Evolutionary conservation across 768 basidiomycete species (phyloP), one percentile per base, ranked within the genome.

Genomic region (Suillus variegatus): DNA sequence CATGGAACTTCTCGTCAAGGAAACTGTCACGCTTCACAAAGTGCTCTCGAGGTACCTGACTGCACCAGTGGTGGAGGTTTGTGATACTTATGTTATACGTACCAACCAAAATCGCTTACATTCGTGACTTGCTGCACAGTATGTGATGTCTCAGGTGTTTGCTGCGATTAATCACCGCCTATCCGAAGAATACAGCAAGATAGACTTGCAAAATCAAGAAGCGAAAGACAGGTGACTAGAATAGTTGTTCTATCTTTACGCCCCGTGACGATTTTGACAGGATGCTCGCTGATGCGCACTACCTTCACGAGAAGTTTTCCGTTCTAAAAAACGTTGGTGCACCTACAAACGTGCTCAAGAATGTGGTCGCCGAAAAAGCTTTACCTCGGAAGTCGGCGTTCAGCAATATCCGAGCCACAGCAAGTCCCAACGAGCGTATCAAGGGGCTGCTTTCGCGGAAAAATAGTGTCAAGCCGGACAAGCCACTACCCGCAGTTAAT

Each of bases 121-220:
- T 43, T 68, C 61, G 52, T 71, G 64, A 63, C 70, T 64, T 55
- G 64, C 65, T 66, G 62, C 67, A 28, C 74, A 97, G 93, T 86
- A 86, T 75, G 94, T 99, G 74, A 96, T 98, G 93, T 87, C 89
- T 43, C 94, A 98, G 74, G 97, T 99, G 16, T 90, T 98, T 66
- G 92, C 92, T 22, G 90, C 94, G 16, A 95, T 98, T 77, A 95
- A 95, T 76, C 89, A 94, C 78, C 88, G 93, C 43, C 82, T 99
- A 25, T 89, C 89, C 46, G 94, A 96, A 72, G 94, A 95, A 74
- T 97, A 90, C 77, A 82, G 82, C 61, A 87, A 84, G 73, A 88
- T 97, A 63, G 93, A 95, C 69, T 80, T 98, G 38, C 93, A 90
- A 62, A 87, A 85, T 71, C 86, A 87, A 65, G 92, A 90, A 66